Evolutionary conservation across 257 asterid species (phyloP), one percentile per base, ranked within the genome.

Genomic region (Capsicum pubescens): DNA sequence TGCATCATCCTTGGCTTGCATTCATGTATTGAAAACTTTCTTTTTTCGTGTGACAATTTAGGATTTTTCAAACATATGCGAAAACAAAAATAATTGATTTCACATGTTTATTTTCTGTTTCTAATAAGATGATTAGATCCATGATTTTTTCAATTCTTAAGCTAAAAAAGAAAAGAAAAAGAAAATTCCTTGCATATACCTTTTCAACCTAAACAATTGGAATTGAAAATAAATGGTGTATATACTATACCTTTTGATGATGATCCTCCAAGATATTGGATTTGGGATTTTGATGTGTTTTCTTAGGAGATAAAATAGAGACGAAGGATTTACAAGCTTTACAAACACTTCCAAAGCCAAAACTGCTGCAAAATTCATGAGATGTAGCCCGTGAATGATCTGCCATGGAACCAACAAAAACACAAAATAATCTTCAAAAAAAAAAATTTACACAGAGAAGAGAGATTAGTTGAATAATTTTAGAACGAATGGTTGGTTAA

Each of bases 311-410:
- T 55, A 84, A 39, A 46, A 77, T 85, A 82, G 90, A 82, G 57
- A 94, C 81, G n/a, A 94, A 84, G 4, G 91, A 87, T 91, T 88
- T 94, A 90, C 90, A 92, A 13, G 90, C 87, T 83, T 74, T 87
- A 80, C 88, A 85, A 21, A 92, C 82, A 82, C 69, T 85, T 82
- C 89, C 93, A 72, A 91, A 87, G 86, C 91, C 89, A 59, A 87
- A 83, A 83, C 84, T 42, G 83, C 81, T 90, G 72, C 87, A 81
- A 79, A 86, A 68, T 83, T 90, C 89, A 19, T 88, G 91, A 63
- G 93, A 66, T 86, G 87, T 67, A 68, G 92, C 60, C 84, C 88
- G 89, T 79, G 94, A 85, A 88, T 87, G 86, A 68, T 90, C 91
- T 70, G 84, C 95, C 97, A 92, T 91, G 86, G 82, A 54, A 77